Evolutionary conservation across 2,329 filamentous ascomycete genomes (phyloP).

Genomic region (Fusarium cyanostomum): DNA sequence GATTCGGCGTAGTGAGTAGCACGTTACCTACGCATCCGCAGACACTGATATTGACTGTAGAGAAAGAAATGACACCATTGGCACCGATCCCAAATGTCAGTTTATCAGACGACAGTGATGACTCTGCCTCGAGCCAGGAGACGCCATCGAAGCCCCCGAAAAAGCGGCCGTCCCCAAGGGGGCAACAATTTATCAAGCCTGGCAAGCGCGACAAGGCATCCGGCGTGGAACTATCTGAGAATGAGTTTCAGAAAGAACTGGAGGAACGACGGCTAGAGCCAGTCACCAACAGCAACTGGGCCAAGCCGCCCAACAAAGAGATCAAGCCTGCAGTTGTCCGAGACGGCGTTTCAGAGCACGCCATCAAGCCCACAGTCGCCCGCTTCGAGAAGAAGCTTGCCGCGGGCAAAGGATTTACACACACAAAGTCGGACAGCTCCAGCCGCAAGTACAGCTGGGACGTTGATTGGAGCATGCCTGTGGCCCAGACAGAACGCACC

Average conservation of each 20-base stretch:
- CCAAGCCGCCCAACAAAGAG: slow-evolving; percentile 13
- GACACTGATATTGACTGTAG: slow-evolving; percentile 23
- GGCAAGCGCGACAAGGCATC: background rate
- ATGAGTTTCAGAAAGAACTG: slow-evolving; percentile 6
- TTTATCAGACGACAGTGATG: background rate
- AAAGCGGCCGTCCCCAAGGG: background rate
- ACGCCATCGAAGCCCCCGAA: slow-evolving; percentile 19
- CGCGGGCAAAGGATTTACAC: slow-evolving; percentile 16
- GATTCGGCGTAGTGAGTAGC: slow-evolving; percentile 30
- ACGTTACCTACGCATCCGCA: too few relatives aligned
- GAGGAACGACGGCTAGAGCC: slow-evolving; percentile 6
- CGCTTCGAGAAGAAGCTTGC: slow-evolving; percentile 32
- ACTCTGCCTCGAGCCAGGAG: slow-evolving; percentile 8
- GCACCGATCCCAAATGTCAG: background rate
- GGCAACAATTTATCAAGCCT: background rate
- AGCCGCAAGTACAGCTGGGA: slow-evolving; percentile 25
- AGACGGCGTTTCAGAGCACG: slow-evolving; percentile 38
- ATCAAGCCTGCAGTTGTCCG: slow-evolving; percentile 33
- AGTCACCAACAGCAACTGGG: background rate
- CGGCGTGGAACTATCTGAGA: background rate
- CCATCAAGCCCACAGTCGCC: slow-evolving; percentile 36
- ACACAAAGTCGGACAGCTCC: background rate
- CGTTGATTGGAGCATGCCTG: slow-evolving; percentile 22
- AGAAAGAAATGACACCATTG: slow-evolving; percentile 11
- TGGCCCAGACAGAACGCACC: slow-evolving; percentile 5